Evolutionary conservation across 2,329 filamentous ascomycete species (phyloP), one percentile per base, ranked within the genome.

Genomic region (Nothomitra cinnamomea): DNA sequence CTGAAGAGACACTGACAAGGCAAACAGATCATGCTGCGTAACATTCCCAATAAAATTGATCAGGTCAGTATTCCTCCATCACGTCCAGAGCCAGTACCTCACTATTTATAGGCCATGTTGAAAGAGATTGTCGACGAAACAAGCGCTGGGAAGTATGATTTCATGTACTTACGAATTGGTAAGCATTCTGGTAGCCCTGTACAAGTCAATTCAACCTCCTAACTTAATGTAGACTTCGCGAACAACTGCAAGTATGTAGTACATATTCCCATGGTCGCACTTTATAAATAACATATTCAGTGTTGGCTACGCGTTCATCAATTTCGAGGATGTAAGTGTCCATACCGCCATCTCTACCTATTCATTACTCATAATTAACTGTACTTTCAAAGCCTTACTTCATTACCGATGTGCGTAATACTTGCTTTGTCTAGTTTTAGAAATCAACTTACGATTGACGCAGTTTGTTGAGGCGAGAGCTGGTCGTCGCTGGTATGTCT

Each of bases 291-390:
- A 43, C 32, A 13, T 35, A 12, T 45, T 47, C 57, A 94, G 88
- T 64, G 90, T 96, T 55, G 92, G 92, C 47, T 96, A 96, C 67
- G 90, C 88, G 0, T 98, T 96, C 68, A 87, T 98, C 70, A 95
- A 98, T 67, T 95, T 96, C 61, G 78, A 82, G 43, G 81, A 88
- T 65, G 82, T 85, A 67, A 77, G 82, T 54, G 2, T 12, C 22
- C 8, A 22, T 2, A 22, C 8, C 17, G 21, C 17, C 2, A 25
- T 25, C 25, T 40, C 19, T 25, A 43, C 35, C 12, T 32, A 49
- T 28, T 35, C 12, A 17, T 35, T 24, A 17, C 8, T 21, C 5
- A n/a, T 22, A 25, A 36, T 28, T 55, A 32, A 52, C 53, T 19
- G 19, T 43, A 12, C 19, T 52, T 40, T 40, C 19, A 22, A 15